Percentiles rank a stretch among this genome's conserved stretches.
These are phyloP conservation scores for Solanum aculeatissimum DNA, from an alignment of 305 asterid species.

Conservation along the genomic window DNA sequence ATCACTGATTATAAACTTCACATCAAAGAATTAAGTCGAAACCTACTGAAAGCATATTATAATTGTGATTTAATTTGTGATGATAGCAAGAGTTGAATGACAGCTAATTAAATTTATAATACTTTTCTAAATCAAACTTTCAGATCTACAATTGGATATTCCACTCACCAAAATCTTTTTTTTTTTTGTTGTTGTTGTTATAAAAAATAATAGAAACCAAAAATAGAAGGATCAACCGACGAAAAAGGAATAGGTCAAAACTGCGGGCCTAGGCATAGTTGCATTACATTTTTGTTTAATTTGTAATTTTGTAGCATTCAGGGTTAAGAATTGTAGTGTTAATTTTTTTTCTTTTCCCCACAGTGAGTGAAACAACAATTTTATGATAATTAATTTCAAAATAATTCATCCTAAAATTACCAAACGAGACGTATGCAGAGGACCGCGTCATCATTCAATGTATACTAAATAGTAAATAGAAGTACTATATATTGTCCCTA, in stretches of 20 bases:
- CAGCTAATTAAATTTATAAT: neutral
- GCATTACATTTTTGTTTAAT: neutral
- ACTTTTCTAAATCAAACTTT: neutral
- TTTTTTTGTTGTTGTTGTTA: rapidly evolving
- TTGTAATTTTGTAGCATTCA: too few species aligned
- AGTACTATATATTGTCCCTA: too few species aligned
- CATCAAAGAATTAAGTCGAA: neutral
- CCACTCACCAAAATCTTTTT: neutral
- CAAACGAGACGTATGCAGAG: too few species aligned
- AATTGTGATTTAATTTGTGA: neutral
- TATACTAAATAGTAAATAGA: too few species aligned
- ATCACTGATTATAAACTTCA: neutral
- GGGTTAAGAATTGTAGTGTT: too few species aligned
- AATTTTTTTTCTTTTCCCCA: too few species aligned
- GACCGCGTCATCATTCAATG: too few species aligned
- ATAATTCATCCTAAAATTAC: too few species aligned
- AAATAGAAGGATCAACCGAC: neutral
- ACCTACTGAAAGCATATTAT: neutral
- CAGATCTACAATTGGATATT: neutral
- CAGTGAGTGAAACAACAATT: too few species aligned
- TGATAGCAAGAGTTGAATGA: neutral
- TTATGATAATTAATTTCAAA: too few species aligned
- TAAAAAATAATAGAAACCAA: neutral
- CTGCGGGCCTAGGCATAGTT: neutral
- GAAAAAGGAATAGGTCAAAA: neutral